Percentiles rank a stretch among this genome's conserved stretches.
Evolutionary conservation across 371 early-diverging fungal genomes (phyloP).

Genomic region (Apophysomyces variabilis): DNA sequence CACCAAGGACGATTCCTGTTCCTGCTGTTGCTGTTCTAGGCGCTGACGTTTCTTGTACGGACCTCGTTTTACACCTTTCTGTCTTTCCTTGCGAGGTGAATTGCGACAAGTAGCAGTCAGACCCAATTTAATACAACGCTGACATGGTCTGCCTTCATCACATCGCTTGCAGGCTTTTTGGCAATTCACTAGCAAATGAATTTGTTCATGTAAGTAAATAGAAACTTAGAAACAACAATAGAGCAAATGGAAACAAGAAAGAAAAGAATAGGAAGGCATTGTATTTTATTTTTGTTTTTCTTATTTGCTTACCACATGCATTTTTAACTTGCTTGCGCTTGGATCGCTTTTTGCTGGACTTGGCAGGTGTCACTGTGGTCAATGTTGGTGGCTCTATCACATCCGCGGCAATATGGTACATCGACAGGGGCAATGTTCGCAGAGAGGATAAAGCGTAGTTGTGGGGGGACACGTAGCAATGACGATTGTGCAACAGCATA

Average conservation of each 20-base stretch:
- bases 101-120: conserved; percentile 72
- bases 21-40: conserved; percentile 4
- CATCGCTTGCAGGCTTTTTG: conserved; percentile 92
- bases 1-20: not conserved
- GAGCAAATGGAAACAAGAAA: not conserved
- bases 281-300: not conserved
- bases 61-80: conserved; percentile 79
- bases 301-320: conserved; percentile 15
- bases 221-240: too few relatives aligned
- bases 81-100: conserved; percentile 79
- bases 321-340: conserved; percentile 22
- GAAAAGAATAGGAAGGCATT: conserved; percentile 5
- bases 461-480: conserved; percentile 8
- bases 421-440: conserved; percentile 8
- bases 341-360: conserved; percentile 6
- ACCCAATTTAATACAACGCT: conserved; percentile 76
- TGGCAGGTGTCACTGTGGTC: conserved; percentile 1
- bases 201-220: too few relatives aligned
- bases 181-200: conserved; percentile 64
- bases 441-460: conserved; percentile 9
- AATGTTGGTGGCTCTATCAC: conserved; percentile 4
- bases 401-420: conserved; percentile 7
- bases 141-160: conserved; percentile 81
- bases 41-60: conserved; percentile 67
- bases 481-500: not conserved